phyloP scores from a whole-genome alignment of 108 stramenopile species.

The Seminavis robusta region DNA sequence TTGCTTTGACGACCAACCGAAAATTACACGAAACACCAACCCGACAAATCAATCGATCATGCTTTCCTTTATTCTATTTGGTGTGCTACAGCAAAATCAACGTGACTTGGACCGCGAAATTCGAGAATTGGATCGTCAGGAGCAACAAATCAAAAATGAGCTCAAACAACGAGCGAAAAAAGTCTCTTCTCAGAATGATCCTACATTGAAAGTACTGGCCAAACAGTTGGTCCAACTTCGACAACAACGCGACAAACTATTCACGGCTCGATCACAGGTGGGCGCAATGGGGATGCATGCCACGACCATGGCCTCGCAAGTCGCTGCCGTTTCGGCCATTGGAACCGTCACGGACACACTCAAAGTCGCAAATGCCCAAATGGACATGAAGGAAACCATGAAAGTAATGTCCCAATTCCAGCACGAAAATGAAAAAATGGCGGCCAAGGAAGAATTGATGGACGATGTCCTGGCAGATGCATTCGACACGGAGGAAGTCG shows the following conservation, averaged over 20 bases:
- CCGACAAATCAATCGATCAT: too few species aligned
- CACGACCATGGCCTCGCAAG: slow-evolving; percentile 63
- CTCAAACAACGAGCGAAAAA: slow-evolving; percentile 72
- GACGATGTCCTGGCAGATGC: slow-evolving; percentile 79
- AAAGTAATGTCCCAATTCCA: slow-evolving; percentile 72
- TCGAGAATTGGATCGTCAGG: slow-evolving; percentile 76
- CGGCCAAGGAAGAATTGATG: slow-evolving; percentile 81
- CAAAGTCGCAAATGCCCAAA: slow-evolving; percentile 51
- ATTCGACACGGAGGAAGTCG: slow-evolving; percentile 74
- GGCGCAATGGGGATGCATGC: slow-evolving; percentile 81
- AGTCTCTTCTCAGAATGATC: slow-evolving; percentile 42
- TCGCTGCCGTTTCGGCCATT: slow-evolving; percentile 57
- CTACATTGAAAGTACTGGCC: slow-evolving; percentile 59
- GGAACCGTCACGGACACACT: slow-evolving; percentile 55
- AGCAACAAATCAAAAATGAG: slow-evolving; percentile 61
- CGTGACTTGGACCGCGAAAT: slow-evolving; percentile 82
- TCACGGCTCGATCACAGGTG: slow-evolving; percentile 64
- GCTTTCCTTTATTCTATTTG: background rate
- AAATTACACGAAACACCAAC: too few species aligned
- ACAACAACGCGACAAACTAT: slow-evolving; percentile 61
- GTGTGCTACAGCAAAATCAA: slow-evolving; percentile 42
- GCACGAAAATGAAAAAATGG: slow-evolving; percentile 56
- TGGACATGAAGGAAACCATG: slow-evolving; percentile 68
- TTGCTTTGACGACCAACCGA: too few species aligned
- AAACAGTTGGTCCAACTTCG: slow-evolving; percentile 72